These are phyloP conservation scores for Paxillus rubicundulus DNA, from an alignment of 768 basidiomycete species.

Conservation along the genomic window DNA sequence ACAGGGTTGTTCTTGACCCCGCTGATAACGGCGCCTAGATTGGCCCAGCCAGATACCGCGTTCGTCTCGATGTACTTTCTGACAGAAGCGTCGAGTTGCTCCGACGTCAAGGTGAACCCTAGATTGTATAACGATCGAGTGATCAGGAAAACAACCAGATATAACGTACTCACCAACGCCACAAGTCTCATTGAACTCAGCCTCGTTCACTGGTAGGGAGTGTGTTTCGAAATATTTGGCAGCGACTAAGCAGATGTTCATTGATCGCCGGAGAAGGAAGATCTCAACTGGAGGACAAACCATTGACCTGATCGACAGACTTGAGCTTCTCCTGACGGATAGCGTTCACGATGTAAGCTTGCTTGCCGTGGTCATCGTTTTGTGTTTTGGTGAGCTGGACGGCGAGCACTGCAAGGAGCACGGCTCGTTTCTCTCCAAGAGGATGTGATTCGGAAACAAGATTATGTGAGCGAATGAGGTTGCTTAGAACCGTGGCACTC, in stretches of 20 bases:
- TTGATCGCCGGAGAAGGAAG: not conserved
- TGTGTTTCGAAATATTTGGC: conserved; percentile 69
- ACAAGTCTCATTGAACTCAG: conserved; percentile 72
- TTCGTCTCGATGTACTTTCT: conserved; percentile 55
- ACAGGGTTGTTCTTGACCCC: conserved; percentile 58
- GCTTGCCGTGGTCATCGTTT: conserved; percentile 49
- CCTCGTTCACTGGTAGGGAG: conserved; percentile 58
- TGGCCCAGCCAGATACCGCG: conserved; percentile 67
- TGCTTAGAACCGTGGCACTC: conserved; percentile 65
- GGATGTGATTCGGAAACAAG: conserved; percentile 35
- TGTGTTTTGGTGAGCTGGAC: conserved; percentile 56
- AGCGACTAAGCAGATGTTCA: conserved; percentile 37
- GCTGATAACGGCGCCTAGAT: conserved; percentile 64
- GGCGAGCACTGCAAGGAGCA: conserved; percentile 65
- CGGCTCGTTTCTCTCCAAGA: conserved; percentile 79
- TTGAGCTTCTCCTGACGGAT: conserved; percentile 75
- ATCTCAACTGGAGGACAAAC: conserved; percentile 42
- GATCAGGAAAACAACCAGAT: not conserved
- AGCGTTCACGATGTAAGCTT: conserved; percentile 59
- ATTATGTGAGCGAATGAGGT: conserved; percentile 59
- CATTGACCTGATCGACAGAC: conserved; percentile 82
- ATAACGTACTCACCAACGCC: conserved; percentile 72
- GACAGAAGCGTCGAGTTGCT: conserved; percentile 58
- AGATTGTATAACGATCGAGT: conserved; percentile 7
- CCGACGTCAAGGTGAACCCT: conserved; percentile 79